Evolutionary conservation across 176 grass and related monocot species (phyloP).

Genomic region (Zizania latifolia): DNA sequence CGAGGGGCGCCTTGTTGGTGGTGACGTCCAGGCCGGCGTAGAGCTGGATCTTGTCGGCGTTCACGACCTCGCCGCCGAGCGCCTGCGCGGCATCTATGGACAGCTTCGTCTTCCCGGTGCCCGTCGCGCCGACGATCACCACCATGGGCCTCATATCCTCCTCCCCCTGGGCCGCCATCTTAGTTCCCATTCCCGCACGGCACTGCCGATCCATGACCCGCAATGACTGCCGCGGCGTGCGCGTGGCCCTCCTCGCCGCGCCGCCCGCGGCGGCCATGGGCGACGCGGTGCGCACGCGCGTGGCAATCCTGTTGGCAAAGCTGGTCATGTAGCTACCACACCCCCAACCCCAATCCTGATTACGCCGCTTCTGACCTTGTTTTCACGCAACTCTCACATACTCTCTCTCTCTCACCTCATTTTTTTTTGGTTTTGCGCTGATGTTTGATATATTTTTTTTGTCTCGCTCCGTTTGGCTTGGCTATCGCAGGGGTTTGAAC

Average conservation of each 20-base stretch:
- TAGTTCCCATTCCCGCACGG: background rate
- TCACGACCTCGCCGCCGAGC: slow-evolving; percentile 58
- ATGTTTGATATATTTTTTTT: too few relatives aligned
- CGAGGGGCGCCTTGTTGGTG: slow-evolving; percentile 60
- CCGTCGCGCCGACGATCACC: slow-evolving; percentile 68
- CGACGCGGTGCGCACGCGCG: slow-evolving; percentile 23
- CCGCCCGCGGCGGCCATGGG: slow-evolving; percentile 1
- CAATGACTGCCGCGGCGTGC: background rate
- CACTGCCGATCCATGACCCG: background rate
- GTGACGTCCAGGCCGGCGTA: slow-evolving; percentile 67
- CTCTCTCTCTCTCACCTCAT: too few relatives aligned
- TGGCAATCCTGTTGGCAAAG: slow-evolving; percentile 24
- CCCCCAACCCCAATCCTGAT: slow-evolving; percentile 21
- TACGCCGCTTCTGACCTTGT: background rate
- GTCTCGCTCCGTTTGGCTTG: too few relatives aligned
- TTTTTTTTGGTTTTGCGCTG: too few relatives aligned
- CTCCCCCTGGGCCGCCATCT: too few relatives aligned
- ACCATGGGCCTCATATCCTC: slow-evolving; percentile 36
- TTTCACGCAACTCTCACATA: too few relatives aligned
- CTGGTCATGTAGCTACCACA: slow-evolving; percentile 31
- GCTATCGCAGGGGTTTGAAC: too few relatives aligned
- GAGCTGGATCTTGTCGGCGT: slow-evolving; percentile 84
- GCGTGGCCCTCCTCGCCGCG: background rate
- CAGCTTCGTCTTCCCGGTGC: slow-evolving; percentile 77
- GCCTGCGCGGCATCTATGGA: slow-evolving; percentile 52